phyloP scores from a whole-genome alignment of 2,329 filamentous ascomycete species.

The Aspergillus piperis region DNA sequence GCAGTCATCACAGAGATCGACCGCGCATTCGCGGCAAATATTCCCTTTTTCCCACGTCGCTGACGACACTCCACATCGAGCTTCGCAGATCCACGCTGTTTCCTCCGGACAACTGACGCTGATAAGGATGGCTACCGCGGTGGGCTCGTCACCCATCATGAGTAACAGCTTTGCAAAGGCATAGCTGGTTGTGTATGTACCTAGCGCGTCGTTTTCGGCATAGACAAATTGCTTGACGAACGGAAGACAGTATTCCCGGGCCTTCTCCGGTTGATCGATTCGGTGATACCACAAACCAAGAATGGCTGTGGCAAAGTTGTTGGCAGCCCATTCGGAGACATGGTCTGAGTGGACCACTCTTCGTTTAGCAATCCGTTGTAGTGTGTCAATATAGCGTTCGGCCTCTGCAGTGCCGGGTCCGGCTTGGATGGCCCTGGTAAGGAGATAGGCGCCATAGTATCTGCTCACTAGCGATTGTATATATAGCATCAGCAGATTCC shows the following conservation, averaged over 20 bases:
- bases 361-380: neutral
- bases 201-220: neutral
- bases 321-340: neutral
- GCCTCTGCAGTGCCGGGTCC: neutral
- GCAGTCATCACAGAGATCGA: neutral
- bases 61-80: neutral
- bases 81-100: neutral
- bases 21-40: neutral
- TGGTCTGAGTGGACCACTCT: neutral
- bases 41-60: neutral
- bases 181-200: neutral
- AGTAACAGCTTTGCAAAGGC: neutral
- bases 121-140: neutral
- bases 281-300: slow-evolving; percentile 1
- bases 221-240: neutral
- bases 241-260: neutral
- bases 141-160: neutral
- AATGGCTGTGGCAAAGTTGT: neutral
- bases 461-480: neutral
- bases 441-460: neutral
- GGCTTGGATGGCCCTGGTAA: neutral
- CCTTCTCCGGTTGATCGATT: neutral
- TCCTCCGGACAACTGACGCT: neutral
- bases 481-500: neutral
- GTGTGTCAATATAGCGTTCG: neutral